A percentile compares a stretch with the other conserved stretches of the same genome.
Conservation (phyloP, 1,284 basidiomycete species). For the Singerocomus inundabilis region DNA sequence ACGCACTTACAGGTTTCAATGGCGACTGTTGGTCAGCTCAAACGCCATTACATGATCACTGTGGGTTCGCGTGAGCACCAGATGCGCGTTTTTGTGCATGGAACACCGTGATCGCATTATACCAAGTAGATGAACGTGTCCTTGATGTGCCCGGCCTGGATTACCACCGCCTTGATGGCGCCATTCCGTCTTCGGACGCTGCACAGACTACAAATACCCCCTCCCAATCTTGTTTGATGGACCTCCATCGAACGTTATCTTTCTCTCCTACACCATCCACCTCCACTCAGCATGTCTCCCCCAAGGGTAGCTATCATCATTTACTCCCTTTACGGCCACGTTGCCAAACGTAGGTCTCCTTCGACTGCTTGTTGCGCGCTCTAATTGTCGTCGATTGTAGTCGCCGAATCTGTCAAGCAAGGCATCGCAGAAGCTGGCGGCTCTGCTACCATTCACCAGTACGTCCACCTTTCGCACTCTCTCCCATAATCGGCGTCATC, state of each 20-base stretch:
- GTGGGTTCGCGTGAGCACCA: constrained; percentile 14
- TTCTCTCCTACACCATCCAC: not conserved
- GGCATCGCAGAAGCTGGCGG: constrained; percentile 51
- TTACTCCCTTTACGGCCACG: constrained; percentile 52
- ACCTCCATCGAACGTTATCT: not conserved
- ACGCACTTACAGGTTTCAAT: too few relatives aligned
- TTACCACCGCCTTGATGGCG: not conserved
- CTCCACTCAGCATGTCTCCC: constrained; percentile 20
- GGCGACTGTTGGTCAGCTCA: too few relatives aligned
- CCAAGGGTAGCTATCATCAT: constrained; percentile 45
- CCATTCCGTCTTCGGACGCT: not conserved
- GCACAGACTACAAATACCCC: constrained; percentile 21
- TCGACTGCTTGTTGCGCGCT: not conserved
- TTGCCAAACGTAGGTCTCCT: constrained; percentile 35
- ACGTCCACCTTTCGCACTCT: too few relatives aligned
- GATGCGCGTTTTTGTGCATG: constrained; percentile 12
- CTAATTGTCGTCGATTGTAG: constrained; percentile 13
- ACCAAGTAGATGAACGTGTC: constrained; percentile 11
- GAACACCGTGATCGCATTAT: not conserved
- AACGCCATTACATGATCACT: not conserved
- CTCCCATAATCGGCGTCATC: not conserved
- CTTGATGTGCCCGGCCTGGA: too few relatives aligned
- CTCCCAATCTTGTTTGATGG: too few relatives aligned
- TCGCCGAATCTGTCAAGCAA: constrained; percentile 50
- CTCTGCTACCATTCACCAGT: constrained; percentile 45